Base-by-base conservation (phyloP, 2,329 filamentous ascomycete species). In the Aplosporella prunicola region DNA sequence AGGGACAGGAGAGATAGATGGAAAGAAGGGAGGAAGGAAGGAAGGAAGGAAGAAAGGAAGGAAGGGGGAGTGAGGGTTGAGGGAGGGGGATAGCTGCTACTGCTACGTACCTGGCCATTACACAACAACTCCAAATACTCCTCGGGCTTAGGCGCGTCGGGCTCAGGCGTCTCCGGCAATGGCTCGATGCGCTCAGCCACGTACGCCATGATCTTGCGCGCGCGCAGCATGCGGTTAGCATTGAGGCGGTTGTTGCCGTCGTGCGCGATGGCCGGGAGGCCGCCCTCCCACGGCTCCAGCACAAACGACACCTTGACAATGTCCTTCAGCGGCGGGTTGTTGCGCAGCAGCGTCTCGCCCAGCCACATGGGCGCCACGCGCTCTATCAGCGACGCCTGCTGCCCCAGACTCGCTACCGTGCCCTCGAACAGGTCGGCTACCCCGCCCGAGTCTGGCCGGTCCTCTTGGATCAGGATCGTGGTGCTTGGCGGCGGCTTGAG, bases 51-150 rank as follows among this genome's bases (percentile, higher is more conserved):
- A 17, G 23, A 31, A 8, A 24, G 22, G n/a, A 24, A n/a, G 22
- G 22, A 8, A 24, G 22, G 8, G 22, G 22, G 14, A 14, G 27
- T 17, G 17, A n/a, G 20, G 32, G 27, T 32, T 43, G 37, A 28
- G 33, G 37, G 31, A 10, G 22, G 7, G 25, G n/a, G 28, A 29
- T 13, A 16, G 8, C 10, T 9, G 27, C 9, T 8, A 29, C 9
- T 13, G 7, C 9, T 26, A 64, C 77, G 55, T 63, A 91, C 87
- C 71, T 87, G 83, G 38, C 88, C 83, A 55, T 95, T 88, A 61
- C 91, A 96, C 58, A 93, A 93, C 33, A 98, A 66, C 57, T 98
- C 91, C 20, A 98, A 66, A 61, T 95, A 95, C 53, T 96, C 86
- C 56, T 96, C 89, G 1, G 89, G 84, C 51, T 74, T 80, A 53